Evolutionary conservation across 805 yeast genomes (phyloP), one percentile per base, ranked within the genome.

Genomic region (Schwanniomyces yamadae): DNA sequence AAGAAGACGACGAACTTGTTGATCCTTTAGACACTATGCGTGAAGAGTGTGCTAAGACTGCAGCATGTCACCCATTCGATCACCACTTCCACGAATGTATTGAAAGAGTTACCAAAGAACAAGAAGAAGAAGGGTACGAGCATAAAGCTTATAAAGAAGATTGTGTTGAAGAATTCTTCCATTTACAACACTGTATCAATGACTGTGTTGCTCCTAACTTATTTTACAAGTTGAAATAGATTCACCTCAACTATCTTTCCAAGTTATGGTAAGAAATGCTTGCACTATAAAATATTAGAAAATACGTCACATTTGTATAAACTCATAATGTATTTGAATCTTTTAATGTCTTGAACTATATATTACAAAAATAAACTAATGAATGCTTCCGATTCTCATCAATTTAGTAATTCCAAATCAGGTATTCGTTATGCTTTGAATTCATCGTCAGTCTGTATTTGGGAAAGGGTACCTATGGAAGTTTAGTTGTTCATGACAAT

Each of bases 101-200:
- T 41, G 97, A 86, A 70, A 88, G 97, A 74, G 98, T 91, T 48
- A 80, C 93, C 48, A 78, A 82, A 63, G 95, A 81, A 53, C 77
- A 73, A 73, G 87, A 89, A 70, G 90, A 86, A 58, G 84, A 77
- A 50, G 95, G 73, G 52, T 90, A 91, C 62, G 96, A 68, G 19
- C 82, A 84, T 40, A 77, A 76, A 54, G 80, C 73, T 8, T 75
- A 87, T 75, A 91, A 91, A 71, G 99, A 91, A 74, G 97, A 91
- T 70, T 91, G 99, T 76, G 84, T 91, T 44, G 98, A 91, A 70
- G 99, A 91, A 70, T 91, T 85, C 54, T 91, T 91, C 88, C 98
- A 93, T 70, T 75, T 90, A 63, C 88, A 88, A 66, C 97, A 91
- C 68, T 87, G 95, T 73, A 52, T 90, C 55, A 88, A 87, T 68